A percentile compares a stretch with the other conserved stretches of the same genome.
Evolutionary conservation across 176 grass and related monocot genomes (phyloP).

Genomic region (Guadua angustifolia): DNA sequence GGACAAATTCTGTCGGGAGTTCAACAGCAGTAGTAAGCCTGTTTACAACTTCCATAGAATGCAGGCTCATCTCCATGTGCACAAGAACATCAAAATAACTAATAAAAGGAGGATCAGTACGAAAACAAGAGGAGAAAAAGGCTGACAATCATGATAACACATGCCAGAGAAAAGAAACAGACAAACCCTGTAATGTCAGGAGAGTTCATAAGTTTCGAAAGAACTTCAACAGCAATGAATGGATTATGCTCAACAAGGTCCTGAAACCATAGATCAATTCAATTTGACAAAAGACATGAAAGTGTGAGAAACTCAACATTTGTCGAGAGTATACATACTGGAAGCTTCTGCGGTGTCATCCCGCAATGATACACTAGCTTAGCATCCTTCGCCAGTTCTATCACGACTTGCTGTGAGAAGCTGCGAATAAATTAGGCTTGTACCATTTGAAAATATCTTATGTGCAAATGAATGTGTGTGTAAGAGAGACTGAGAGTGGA

Average conservation of each 20-base stretch:
- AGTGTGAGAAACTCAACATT: not conserved
- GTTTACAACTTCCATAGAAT: constrained; percentile 99
- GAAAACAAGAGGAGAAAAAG: constrained; percentile 18
- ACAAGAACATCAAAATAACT: constrained; percentile 97
- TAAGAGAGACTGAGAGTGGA: not conserved
- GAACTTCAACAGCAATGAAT: constrained; percentile 93
- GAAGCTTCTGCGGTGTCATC: constrained; percentile 85
- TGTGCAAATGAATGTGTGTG: constrained; percentile 5
- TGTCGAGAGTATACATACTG: constrained; percentile 48
- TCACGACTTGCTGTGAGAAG: constrained; percentile 85
- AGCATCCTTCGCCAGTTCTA: constrained; percentile 90
- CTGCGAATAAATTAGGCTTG: constrained; percentile 60
- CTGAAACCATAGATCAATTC: constrained; percentile 53
- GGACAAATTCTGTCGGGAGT: constrained; percentile 91
- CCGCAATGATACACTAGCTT: constrained; percentile 94
- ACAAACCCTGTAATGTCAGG: constrained; percentile 85
- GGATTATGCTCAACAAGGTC: constrained; percentile 99
- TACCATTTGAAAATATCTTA: constrained; percentile 42
- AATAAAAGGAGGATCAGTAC: constrained; percentile 19
- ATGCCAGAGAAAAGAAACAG: constrained; percentile 35
- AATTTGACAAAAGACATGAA: constrained; percentile 25
- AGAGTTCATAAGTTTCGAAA: constrained; percentile 94
- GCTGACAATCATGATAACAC: not conserved
- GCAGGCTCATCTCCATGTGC: constrained; percentile 99
- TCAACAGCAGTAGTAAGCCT: constrained; percentile 95